Base-by-base conservation (phyloP, 805 yeast genomes). In the Blastobotrys robertii region DNA sequence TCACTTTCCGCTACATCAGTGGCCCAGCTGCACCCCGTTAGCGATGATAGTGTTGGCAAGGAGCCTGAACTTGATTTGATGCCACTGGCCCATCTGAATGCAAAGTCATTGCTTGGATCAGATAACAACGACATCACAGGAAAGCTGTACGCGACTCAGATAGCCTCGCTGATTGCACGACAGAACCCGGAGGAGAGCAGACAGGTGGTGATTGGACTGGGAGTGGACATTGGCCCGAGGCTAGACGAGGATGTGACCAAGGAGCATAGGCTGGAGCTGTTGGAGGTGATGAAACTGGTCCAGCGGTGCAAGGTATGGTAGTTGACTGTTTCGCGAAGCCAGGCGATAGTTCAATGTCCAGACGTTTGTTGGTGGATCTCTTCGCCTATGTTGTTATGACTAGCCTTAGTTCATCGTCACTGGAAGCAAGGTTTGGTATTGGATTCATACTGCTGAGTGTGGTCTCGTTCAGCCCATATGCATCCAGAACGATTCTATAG, bases 161-260 rank as follows among this genome's bases (percentile, higher is more conserved):
- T 62, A 10, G 62, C 61, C 4, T 56, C 64, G 6, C 33, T 59
- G 40, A 49, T 62, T 3, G 50, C 55, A 6, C 47, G 55, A 28
- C 64, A 60, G 30, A 39, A 50, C 4, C 63, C 63, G 2, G 57
- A 56, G 10, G 66, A 62, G 38, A 29, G 44, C 9, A 42, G 66
- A 10, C 41, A 44, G 4, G 50, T 62, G n/a, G 50, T 62, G 8
- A 49, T 62, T 9, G 65, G 65, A 4, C 46, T 62, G 11, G 64
- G 63, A 3, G 46, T 49, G 5, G 44, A 43, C n/a, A 25, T 54
- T 15, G 50, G 54, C 2, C 50, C 63, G 3, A 53, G 56, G 6
- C 56, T 54, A 1, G 44, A 44, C 15, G 51, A 42, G n/a, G 51
- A 40, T 4, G 48, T 61, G 16, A 39, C 46, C 8, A 12, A 16